Conservation (phyloP, 768 basidiomycete species). For the Leccinum disarticulatum region DNA sequence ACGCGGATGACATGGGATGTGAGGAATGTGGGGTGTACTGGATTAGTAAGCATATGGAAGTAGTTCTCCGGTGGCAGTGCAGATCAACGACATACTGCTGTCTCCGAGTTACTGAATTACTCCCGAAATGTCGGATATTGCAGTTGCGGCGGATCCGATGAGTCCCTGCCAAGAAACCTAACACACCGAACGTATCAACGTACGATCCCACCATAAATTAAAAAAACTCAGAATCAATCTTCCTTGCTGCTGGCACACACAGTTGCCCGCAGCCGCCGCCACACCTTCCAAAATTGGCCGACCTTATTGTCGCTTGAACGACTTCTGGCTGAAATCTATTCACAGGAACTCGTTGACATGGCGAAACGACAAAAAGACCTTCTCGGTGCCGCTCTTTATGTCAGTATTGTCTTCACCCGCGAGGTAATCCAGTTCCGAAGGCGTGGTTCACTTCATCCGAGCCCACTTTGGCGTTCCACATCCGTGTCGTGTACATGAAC, state of each 20-base stretch:
- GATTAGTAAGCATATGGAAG: conserved; percentile 21
- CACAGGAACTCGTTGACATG: conserved; percentile 36
- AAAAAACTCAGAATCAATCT: neutral
- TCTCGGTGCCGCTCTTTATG: conserved; percentile 31
- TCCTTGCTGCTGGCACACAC: neutral
- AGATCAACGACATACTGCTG: neutral
- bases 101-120: neutral
- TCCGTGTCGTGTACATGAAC: conserved; percentile 25
- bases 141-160: neutral
- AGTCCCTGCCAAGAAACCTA: neutral
- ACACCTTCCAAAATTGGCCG: conserved; percentile 23
- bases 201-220: neutral
- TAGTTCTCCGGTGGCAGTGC: neutral
- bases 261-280: neutral
- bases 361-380: conserved; percentile 31
- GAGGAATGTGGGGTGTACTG: neutral
- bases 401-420: conserved; percentile 26
- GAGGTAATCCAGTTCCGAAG: conserved; percentile 24
- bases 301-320: conserved; percentile 28
- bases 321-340: conserved; percentile 18
- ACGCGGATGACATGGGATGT: conserved; percentile 6
- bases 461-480: conserved; percentile 26
- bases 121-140: neutral
- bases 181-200: conserved; percentile 1
- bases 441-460: conserved; percentile 21